Evolutionary conservation across 257 asterid genomes (phyloP).

Genomic region (Ligustrum vulgare): DNA sequence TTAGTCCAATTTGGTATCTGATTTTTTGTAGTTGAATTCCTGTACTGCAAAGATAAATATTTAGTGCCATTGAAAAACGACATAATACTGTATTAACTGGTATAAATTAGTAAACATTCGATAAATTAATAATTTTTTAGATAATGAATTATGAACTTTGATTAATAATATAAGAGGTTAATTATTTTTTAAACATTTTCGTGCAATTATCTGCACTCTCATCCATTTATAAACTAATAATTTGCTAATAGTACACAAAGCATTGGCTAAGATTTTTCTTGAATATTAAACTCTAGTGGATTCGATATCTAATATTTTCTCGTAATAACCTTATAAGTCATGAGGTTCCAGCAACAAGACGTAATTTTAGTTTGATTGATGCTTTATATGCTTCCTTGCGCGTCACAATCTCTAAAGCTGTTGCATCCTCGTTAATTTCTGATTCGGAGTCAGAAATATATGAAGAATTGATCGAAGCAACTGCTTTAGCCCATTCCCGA

Average conservation of each 20-base stretch:
- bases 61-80: too few relatives aligned
- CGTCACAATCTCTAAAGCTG: not conserved
- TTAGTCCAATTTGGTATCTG: too few relatives aligned
- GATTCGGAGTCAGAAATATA: not conserved
- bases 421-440: not conserved
- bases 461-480: constrained; percentile 2
- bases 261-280: not conserved
- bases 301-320: not conserved
- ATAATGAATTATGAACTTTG: too few relatives aligned
- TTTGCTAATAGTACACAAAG: not conserved
- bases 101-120: too few relatives aligned
- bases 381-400: not conserved
- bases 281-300: not conserved
- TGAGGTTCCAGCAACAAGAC: not conserved
- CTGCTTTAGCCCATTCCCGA: constrained; percentile 8
- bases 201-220: not conserved
- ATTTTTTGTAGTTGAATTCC: too few relatives aligned
- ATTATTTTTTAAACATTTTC: not conserved
- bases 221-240: not conserved
- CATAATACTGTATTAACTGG: too few relatives aligned
- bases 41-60: too few relatives aligned
- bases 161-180: too few relatives aligned
- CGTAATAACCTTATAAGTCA: too few relatives aligned
- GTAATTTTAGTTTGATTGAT: not conserved
- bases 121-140: too few relatives aligned